phyloP scores from a whole-genome alignment of 371 early-diverging fungal species.

The Actinomortierella wolfii region DNA sequence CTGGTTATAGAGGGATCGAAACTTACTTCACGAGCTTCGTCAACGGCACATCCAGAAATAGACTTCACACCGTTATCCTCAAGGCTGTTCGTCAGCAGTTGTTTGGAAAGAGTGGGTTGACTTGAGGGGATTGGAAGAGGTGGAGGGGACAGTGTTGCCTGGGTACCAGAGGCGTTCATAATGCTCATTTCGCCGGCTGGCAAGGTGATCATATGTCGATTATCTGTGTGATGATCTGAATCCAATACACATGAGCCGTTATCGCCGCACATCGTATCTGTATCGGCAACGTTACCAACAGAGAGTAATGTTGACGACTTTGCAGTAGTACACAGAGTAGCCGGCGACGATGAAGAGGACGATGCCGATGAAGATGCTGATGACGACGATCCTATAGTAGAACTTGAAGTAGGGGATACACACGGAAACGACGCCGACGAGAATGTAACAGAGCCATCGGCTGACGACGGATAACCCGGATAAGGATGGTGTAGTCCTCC shows the following conservation, averaged over 20 bases:
- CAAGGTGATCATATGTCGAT: too few relatives aligned
- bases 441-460: too few relatives aligned
- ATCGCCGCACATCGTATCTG: too few relatives aligned
- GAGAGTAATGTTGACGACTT: too few relatives aligned
- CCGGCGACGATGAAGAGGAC: conserved; percentile 13
- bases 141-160: conserved; percentile 16
- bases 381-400: conserved; percentile 9
- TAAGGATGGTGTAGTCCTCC: too few relatives aligned
- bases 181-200: neutral
- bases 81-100: neutral
- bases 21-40: neutral
- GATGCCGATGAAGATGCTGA: conserved; percentile 20
- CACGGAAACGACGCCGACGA: too few relatives aligned
- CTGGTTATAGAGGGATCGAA: neutral
- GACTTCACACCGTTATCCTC: neutral
- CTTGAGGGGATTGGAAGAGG: conserved; percentile 35
- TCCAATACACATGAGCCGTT: too few relatives aligned
- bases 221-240: too few relatives aligned
- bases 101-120: neutral
- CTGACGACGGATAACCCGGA: too few relatives aligned
- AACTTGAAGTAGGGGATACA: neutral
- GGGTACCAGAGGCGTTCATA: too few relatives aligned
- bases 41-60: neutral
- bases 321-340: too few relatives aligned
- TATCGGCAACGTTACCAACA: too few relatives aligned